Evolutionary conservation across 768 basidiomycete genomes (phyloP).

Genomic region (Amyloporia xantha): DNA sequence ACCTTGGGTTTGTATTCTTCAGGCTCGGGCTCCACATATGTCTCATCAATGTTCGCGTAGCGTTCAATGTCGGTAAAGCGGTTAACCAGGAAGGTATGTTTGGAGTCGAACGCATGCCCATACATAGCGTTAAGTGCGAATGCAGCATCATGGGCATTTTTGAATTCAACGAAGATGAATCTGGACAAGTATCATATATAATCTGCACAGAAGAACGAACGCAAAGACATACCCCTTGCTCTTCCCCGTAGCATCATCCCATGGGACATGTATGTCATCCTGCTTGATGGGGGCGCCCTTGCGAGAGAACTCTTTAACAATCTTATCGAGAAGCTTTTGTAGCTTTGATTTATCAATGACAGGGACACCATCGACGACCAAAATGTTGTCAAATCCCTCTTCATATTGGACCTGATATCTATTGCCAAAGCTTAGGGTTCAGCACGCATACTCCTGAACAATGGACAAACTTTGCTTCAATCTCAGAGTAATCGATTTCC

Average conservation of each 20-base stretch:
- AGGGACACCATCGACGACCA: constrained; percentile 91
- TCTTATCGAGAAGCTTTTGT: constrained; percentile 72
- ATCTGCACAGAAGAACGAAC: neutral
- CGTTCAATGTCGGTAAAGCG: constrained; percentile 86
- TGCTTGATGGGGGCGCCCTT: constrained; percentile 73
- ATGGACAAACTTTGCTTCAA: constrained; percentile 69
- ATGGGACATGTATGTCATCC: constrained; percentile 81
- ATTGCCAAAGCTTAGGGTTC: constrained; percentile 2
- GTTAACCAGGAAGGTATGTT: constrained; percentile 79
- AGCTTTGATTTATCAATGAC: constrained; percentile 82
- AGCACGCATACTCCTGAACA: neutral
- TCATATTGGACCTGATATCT: constrained; percentile 86
- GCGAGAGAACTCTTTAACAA: constrained; percentile 78
- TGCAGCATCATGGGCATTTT: constrained; percentile 61
- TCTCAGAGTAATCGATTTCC: constrained; percentile 81
- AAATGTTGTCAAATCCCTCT: constrained; percentile 82
- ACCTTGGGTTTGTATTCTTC: constrained; percentile 78
- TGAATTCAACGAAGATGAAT: constrained; percentile 78
- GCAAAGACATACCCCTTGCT: constrained; percentile 78
- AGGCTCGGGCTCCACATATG: constrained; percentile 64
- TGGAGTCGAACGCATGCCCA: constrained; percentile 80
- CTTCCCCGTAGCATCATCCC: constrained; percentile 75
- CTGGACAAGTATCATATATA: constrained; percentile 31
- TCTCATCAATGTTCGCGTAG: constrained; percentile 70
- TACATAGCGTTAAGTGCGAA: constrained; percentile 63